Evolutionary conservation across 1,284 basidiomycete species (phyloP).

Genomic region (Puccinia brachypodii): DNA sequence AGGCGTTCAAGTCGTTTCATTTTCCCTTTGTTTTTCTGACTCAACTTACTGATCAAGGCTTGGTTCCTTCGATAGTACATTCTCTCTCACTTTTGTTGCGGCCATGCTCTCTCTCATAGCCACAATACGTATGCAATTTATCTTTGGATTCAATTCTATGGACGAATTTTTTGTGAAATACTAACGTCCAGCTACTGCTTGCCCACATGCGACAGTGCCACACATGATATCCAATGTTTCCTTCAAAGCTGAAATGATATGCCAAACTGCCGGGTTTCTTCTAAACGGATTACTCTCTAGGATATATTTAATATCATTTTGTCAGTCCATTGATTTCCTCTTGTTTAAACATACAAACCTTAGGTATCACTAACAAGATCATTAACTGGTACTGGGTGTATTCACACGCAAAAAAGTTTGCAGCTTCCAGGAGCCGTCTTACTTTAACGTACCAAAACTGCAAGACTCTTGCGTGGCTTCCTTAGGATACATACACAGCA

Average conservation of each 20-base stretch:
- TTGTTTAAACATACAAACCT: neutral
- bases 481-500: neutral
- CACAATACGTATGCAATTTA: neutral
- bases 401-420: neutral
- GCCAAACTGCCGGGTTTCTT: slow-evolving; percentile 8
- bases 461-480: slow-evolving; percentile 31
- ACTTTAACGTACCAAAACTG: neutral
- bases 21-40: neutral
- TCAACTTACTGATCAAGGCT: neutral
- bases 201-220: neutral
- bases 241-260: neutral
- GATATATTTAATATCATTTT: slow-evolving; percentile 29
- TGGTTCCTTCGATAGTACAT: neutral
- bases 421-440: slow-evolving; percentile 14
- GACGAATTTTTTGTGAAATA: neutral
- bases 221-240: slow-evolving; percentile 14
- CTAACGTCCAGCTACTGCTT: neutral
- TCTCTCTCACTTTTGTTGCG: slow-evolving; percentile 2
- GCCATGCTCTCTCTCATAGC: slow-evolving; percentile 12
- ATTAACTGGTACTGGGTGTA: neutral
- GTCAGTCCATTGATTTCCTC: neutral
- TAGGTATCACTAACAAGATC: neutral
- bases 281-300: slow-evolving; percentile 8
- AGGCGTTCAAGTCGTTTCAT: neutral
- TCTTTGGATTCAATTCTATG: neutral